A percentile compares a stretch with the other conserved stretches of the same genome.
Conservation (phyloP, 2,329 filamentous ascomycete species). For the Arthrobotrys iridis region DNA sequence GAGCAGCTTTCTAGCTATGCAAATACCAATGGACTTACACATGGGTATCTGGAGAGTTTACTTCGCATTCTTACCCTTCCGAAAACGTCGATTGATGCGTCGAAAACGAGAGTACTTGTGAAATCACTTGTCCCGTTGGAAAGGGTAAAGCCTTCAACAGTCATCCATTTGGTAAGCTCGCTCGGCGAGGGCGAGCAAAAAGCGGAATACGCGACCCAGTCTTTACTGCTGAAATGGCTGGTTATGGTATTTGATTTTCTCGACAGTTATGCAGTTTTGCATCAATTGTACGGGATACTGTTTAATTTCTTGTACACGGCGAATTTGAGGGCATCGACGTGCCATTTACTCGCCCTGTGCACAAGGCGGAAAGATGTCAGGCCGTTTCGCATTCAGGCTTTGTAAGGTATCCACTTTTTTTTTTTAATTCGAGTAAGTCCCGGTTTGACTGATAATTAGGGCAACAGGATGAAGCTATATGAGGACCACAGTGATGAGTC, state of each 20-base stretch:
- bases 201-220: slow-evolving; percentile 76
- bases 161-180: slow-evolving; percentile 74
- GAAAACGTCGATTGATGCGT: slow-evolving; percentile 78
- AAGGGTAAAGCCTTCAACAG: slow-evolving; percentile 69
- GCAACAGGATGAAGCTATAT: slow-evolving; percentile 62
- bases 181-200: slow-evolving; percentile 82
- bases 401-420: slow-evolving; percentile 66
- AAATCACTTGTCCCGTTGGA: slow-evolving; percentile 80
- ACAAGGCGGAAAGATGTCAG: slow-evolving; percentile 84
- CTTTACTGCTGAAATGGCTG: slow-evolving; percentile 78
- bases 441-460: slow-evolving; percentile 46
- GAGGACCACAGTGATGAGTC: slow-evolving; percentile 75
- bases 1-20: slow-evolving; percentile 56
- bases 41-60: slow-evolving; percentile 70
- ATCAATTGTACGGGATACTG: slow-evolving; percentile 76
- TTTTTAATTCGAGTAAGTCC: background rate
- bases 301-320: slow-evolving; percentile 86
- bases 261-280: slow-evolving; percentile 71
- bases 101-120: slow-evolving; percentile 73
- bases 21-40: slow-evolving; percentile 68
- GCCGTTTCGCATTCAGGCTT: slow-evolving; percentile 80
- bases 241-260: slow-evolving; percentile 78
- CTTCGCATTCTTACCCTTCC: slow-evolving; percentile 72
- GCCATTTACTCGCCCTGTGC: slow-evolving; percentile 80
- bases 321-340: slow-evolving; percentile 73